These are phyloP conservation scores for Phaeosphaeria sp. DNA, from an alignment of 2,329 filamentous ascomycete species.

Conservation along the genomic window DNA sequence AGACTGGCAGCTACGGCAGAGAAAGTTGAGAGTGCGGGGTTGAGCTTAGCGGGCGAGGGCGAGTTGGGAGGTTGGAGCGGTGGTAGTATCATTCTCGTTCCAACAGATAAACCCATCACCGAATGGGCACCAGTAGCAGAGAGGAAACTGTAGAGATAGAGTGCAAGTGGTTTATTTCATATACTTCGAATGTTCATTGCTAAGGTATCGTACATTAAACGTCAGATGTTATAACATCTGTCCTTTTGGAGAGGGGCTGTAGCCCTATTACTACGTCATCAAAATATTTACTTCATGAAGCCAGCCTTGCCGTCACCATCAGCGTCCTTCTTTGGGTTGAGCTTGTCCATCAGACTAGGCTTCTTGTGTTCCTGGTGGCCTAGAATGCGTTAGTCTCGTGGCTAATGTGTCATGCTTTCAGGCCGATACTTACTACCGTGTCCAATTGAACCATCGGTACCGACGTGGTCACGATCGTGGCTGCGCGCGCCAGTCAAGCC, in stretches of 20 bases:
- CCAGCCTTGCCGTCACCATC: constrained; percentile 63
- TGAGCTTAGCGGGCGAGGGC: constrained; percentile 29
- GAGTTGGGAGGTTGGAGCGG: constrained; percentile 42
- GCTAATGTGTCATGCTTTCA: constrained; percentile 16
- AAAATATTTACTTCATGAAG: constrained; percentile 55
- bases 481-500: constrained; percentile 9
- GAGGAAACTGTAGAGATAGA: constrained; percentile 35
- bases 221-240: background rate
- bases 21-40: constrained; percentile 28
- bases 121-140: constrained; percentile 48
- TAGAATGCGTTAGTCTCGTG: constrained; percentile 17
- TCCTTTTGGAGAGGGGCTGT: background rate
- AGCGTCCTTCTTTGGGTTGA: constrained; percentile 62
- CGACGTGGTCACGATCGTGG: constrained; percentile 3
- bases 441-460: constrained; percentile 6
- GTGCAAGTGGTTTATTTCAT: background rate
- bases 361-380: constrained; percentile 44
- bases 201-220: constrained; percentile 4
- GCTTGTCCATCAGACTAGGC: constrained; percentile 58
- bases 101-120: constrained; percentile 45
- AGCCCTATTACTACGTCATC: background rate
- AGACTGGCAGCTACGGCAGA: constrained; percentile 29
- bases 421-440: constrained; percentile 8
- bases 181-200: constrained; percentile 7
- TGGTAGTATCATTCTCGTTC: constrained; percentile 49